Evolutionary conservation across 2,329 filamentous ascomycete genomes (phyloP).

Genomic region (Xylaria sp.): DNA sequence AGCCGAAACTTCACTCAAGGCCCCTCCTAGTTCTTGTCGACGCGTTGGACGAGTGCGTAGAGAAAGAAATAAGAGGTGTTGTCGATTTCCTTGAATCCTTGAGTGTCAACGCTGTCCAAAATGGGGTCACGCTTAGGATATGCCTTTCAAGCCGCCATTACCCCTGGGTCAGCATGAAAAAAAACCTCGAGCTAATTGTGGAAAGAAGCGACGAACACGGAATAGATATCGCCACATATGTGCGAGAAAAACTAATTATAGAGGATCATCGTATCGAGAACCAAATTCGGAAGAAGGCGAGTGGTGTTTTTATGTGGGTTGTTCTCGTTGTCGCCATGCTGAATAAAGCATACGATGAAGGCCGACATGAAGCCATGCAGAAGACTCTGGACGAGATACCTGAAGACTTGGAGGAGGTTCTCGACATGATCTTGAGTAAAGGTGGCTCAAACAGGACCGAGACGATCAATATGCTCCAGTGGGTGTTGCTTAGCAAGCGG

Average conservation of each 20-base stretch:
- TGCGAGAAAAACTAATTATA: neutral
- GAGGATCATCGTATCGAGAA: neutral
- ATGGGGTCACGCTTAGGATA: neutral
- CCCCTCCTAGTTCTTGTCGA: slow-evolving; percentile 3
- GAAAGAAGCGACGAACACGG: neutral
- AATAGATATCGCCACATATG: neutral
- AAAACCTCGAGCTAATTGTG: neutral
- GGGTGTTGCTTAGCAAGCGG: neutral
- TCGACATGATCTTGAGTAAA: neutral
- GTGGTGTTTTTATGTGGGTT: slow-evolving; percentile 51
- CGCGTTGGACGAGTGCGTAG: slow-evolving; percentile 10
- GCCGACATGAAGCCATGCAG: neutral
- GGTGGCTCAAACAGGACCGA: neutral
- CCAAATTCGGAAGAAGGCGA: slow-evolving; percentile 37
- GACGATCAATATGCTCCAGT: slow-evolving; percentile 3
- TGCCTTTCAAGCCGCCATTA: slow-evolving; percentile 11
- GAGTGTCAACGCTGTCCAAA: neutral
- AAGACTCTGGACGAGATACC: neutral
- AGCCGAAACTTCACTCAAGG: neutral
- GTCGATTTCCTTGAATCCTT: slow-evolving; percentile 2
- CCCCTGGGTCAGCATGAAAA: neutral
- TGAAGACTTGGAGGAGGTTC: neutral
- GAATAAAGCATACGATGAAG: slow-evolving; percentile 23
- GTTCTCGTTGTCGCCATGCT: slow-evolving; percentile 31
- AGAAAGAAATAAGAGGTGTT: neutral